phyloP scores from a whole-genome alignment of 1,284 basidiomycete species.

The Pseudozyma pruni region DNA sequence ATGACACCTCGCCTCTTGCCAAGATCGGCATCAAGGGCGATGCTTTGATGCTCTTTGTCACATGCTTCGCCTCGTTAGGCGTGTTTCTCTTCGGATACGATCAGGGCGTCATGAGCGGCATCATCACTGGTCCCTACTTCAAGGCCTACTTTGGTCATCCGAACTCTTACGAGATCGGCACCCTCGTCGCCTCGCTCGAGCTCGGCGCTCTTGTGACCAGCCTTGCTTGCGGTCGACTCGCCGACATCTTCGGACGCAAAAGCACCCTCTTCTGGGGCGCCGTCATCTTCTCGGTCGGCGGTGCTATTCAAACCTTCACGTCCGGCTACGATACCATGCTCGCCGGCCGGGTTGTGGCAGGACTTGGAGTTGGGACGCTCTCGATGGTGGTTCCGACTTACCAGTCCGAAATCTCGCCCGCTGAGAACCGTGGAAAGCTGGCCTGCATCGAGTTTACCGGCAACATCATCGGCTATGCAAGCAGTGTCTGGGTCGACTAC shows the following conservation, averaged over 20 bases:
- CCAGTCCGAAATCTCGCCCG: constrained; percentile 94
- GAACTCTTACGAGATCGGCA: constrained; percentile 73
- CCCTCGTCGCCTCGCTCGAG: constrained; percentile 82
- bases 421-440: constrained; percentile 75
- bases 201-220: constrained; percentile 85
- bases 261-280: constrained; percentile 89
- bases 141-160: constrained; percentile 75
- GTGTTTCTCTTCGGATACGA: constrained; percentile 80
- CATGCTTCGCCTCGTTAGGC: constrained; percentile 84
- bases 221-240: constrained; percentile 84
- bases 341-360: constrained; percentile 84
- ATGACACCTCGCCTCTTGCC: constrained; percentile 53
- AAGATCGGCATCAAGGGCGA: constrained; percentile 61
- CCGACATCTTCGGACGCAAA: constrained; percentile 86
- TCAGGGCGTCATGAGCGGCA: constrained; percentile 72
- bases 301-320: constrained; percentile 88
- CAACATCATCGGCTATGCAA: constrained; percentile 88
- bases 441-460: constrained; percentile 97
- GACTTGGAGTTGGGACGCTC: constrained; percentile 91
- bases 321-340: constrained; percentile 86
- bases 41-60: constrained; percentile 64
- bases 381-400: constrained; percentile 94
- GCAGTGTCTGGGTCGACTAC: constrained; percentile 84
- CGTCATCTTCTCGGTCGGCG: constrained; percentile 85
- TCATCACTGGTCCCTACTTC: constrained; percentile 94